Conservation (phyloP, 2,329 filamentous ascomycete genomes). For the Myriangium duriaei region DNA sequence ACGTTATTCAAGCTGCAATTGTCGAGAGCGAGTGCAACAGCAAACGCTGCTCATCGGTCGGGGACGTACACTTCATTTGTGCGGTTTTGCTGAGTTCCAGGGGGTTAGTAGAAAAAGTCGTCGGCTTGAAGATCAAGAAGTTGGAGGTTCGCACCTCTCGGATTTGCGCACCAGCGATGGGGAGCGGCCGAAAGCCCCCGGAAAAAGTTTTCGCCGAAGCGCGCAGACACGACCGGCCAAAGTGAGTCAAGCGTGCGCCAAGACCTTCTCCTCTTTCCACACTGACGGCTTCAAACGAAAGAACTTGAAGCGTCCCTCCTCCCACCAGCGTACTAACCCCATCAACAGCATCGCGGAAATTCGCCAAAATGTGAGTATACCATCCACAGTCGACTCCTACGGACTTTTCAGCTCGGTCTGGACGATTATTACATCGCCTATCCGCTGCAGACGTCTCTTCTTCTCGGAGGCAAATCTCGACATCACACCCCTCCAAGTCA, state of each 20-base stretch:
- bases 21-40: background rate
- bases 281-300: background rate
- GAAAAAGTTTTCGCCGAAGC: background rate
- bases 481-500: background rate
- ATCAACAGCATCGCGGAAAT: constrained; percentile 10
- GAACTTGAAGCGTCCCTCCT: background rate
- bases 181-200: background rate
- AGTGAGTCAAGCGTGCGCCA: background rate
- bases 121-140: background rate
- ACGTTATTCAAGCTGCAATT: constrained; percentile 1
- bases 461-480: constrained; percentile 3
- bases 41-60: background rate
- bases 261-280: constrained; percentile 5
- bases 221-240: background rate
- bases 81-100: background rate
- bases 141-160: background rate
- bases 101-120: background rate
- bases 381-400: background rate
- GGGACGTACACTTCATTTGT: constrained; percentile 14
- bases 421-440: background rate
- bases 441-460: background rate
- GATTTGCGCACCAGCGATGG: background rate
- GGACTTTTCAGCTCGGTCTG: background rate
- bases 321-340: constrained; percentile 10
- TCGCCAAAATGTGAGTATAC: constrained; percentile 9